Evolutionary conservation across 768 basidiomycete genomes (phyloP).

Genomic region (Exidia glandulosa): DNA sequence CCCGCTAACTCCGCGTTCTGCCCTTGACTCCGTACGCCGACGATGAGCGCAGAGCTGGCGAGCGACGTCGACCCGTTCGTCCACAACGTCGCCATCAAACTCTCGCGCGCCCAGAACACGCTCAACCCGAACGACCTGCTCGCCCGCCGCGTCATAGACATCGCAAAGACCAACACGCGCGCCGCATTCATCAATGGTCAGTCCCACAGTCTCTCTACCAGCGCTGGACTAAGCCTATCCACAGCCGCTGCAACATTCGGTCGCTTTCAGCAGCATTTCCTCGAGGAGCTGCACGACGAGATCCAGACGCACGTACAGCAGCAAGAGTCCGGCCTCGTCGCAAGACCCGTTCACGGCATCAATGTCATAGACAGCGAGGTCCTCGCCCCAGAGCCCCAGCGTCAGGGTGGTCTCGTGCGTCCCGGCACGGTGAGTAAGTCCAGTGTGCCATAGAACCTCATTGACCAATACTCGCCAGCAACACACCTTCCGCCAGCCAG

Average conservation of each 20-base stretch:
- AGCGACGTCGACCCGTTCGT: constrained; percentile 34
- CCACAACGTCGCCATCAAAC: constrained; percentile 63
- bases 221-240: constrained; percentile 1
- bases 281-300: constrained; percentile 69
- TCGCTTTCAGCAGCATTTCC: constrained; percentile 71
- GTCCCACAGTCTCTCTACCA: constrained; percentile 7
- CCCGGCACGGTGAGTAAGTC: constrained; percentile 41
- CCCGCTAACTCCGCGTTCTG: no score
- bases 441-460: not conserved
- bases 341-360: constrained; percentile 62
- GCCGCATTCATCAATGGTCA: constrained; percentile 61
- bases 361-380: constrained; percentile 72
- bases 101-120: constrained; percentile 69
- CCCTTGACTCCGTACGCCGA: no score
- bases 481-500: constrained; percentile 74
- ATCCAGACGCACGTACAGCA: constrained; percentile 63
- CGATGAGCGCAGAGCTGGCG: not conserved
- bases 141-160: constrained; percentile 60
- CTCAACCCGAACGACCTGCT: constrained; percentile 78
- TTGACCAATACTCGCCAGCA: constrained; percentile 30
- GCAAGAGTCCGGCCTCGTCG: constrained; percentile 38
- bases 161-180: constrained; percentile 57
- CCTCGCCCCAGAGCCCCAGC: constrained; percentile 64
- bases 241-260: constrained; percentile 73
- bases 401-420: constrained; percentile 69